Evolutionary conservation across 108 stramenopile genomes (phyloP).

Genomic region (Cylindrotheca closterium): DNA sequence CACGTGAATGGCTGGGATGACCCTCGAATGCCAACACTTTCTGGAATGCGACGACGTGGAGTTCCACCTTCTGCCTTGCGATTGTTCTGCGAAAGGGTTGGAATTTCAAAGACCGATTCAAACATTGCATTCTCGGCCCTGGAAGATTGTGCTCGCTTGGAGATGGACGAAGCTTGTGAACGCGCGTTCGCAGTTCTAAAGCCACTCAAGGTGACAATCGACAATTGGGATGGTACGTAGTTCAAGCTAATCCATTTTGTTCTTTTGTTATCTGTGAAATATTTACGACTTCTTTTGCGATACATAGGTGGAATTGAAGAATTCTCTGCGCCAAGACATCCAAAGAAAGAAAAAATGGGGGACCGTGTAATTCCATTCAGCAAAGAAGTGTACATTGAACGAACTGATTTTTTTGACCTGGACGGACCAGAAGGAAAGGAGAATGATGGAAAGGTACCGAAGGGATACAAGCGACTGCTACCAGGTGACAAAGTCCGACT

Average conservation of each 20-base stretch:
- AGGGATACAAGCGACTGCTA: constrained; percentile 87
- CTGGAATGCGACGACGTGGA: constrained; percentile 84
- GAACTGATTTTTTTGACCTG: constrained; percentile 86
- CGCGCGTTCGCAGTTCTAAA: constrained; percentile 83
- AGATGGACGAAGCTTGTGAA: constrained; percentile 74
- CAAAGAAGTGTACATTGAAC: constrained; percentile 76
- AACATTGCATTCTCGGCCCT: constrained; percentile 81
- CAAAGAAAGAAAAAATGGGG: constrained; percentile 74
- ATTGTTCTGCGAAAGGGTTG: constrained; percentile 88
- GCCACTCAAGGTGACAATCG: constrained; percentile 84
- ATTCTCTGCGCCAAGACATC: constrained; percentile 79
- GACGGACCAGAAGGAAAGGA: constrained; percentile 74
- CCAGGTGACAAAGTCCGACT: constrained; percentile 76
- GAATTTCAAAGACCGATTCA: constrained; percentile 88
- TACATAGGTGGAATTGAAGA: constrained; percentile 46
- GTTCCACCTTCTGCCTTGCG: constrained; percentile 82
- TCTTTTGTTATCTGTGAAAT: constrained; percentile 2
- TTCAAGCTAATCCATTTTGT: constrained; percentile 4
- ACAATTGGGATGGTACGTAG: constrained; percentile 68
- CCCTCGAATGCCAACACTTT: constrained; percentile 85
- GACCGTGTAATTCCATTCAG: constrained; percentile 82
- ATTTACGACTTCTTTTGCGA: no score
- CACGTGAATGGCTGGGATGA: constrained; percentile 88
- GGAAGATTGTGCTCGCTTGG: constrained; percentile 85
- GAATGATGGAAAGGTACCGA: constrained; percentile 64